Conservation (phyloP, 805 yeast genomes). For the Hanseniaspora lachancei region DNA sequence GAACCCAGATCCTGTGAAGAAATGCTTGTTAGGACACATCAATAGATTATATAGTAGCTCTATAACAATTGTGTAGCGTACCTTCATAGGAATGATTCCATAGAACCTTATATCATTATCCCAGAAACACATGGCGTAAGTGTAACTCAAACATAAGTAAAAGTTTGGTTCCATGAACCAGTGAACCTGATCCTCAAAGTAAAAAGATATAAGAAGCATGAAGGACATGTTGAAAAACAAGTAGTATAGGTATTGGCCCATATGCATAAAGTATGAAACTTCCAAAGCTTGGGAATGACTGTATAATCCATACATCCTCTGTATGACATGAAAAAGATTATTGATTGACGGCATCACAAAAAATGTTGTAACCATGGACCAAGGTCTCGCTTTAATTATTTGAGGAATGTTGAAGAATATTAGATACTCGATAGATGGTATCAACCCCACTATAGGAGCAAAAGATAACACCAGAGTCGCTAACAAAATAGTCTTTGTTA, state of each 20-base stretch:
- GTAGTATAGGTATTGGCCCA: neutral
- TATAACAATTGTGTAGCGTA: conserved; percentile 37
- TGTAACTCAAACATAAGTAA: conserved; percentile 33
- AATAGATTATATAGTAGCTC: conserved; percentile 31
- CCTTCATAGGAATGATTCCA: conserved; percentile 42
- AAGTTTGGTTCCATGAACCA: conserved; percentile 11
- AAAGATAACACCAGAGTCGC: conserved; percentile 19
- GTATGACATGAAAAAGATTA: neutral
- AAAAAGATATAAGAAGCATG: neutral
- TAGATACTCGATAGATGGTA: neutral
- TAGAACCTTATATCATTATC: conserved; percentile 42
- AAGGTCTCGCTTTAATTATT: neutral
- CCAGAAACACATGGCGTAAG: conserved; percentile 49
- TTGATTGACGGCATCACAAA: neutral
- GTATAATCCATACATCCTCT: conserved; percentile 6
- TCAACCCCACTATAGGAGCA: neutral
- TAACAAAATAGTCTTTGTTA: conserved; percentile 32
- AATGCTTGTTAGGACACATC: conserved; percentile 33
- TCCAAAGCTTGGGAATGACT: conserved; percentile 8
- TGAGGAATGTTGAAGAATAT: neutral
- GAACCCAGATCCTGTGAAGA: conserved; percentile 30
- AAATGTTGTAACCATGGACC: conserved; percentile 3
- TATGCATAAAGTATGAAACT: neutral
- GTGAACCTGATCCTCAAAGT: neutral
- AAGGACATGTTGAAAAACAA: conserved; percentile 8